Evolutionary conservation across 768 basidiomycete genomes (phyloP).

Genomic region (Lactifluus pinguis): DNA sequence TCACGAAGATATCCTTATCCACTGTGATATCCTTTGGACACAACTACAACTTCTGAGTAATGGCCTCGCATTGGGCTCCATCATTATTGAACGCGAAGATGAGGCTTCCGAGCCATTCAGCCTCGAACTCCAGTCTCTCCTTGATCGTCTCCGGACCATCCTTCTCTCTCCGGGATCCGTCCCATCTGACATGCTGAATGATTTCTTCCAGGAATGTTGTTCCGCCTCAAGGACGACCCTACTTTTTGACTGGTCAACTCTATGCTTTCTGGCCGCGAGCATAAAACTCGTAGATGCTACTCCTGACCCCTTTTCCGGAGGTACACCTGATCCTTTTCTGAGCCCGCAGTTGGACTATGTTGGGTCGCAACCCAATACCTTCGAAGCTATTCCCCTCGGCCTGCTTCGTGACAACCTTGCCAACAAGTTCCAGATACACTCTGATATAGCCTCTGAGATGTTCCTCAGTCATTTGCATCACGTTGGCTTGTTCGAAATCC

Average conservation of each 20-base stretch:
- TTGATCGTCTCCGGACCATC: slow-evolving; percentile 46
- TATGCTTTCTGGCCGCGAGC: slow-evolving; percentile 52
- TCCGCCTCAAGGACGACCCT: slow-evolving; percentile 37
- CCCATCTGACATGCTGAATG: slow-evolving; percentile 39
- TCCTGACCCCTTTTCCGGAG: slow-evolving; percentile 6
- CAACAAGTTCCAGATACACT: slow-evolving; percentile 47
- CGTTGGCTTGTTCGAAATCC: slow-evolving; percentile 49
- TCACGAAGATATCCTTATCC: slow-evolving; percentile 64
- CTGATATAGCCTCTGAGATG: slow-evolving; percentile 42
- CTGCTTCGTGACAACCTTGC: slow-evolving; percentile 55
- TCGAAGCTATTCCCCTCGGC: slow-evolving; percentile 48
- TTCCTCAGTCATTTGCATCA: slow-evolving; percentile 53
- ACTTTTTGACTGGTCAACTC: slow-evolving; percentile 59
- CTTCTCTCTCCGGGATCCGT: slow-evolving; percentile 35
- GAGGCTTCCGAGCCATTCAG: slow-evolving; percentile 4
- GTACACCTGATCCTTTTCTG: slow-evolving; percentile 39
- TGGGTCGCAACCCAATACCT: slow-evolving; percentile 33
- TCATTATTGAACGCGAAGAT: slow-evolving; percentile 35
- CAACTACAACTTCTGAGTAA: slow-evolving; percentile 60
- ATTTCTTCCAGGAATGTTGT: slow-evolving; percentile 46
- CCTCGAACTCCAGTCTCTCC: slow-evolving; percentile 25
- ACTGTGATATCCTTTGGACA: slow-evolving; percentile 49
- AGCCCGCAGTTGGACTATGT: slow-evolving; percentile 28
- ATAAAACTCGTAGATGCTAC: slow-evolving; percentile 34
- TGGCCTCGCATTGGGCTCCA: slow-evolving; percentile 56